Evolutionary conservation across 2,329 filamentous ascomycete species (phyloP).

Genomic region (Magnaporthiopsis poae): DNA sequence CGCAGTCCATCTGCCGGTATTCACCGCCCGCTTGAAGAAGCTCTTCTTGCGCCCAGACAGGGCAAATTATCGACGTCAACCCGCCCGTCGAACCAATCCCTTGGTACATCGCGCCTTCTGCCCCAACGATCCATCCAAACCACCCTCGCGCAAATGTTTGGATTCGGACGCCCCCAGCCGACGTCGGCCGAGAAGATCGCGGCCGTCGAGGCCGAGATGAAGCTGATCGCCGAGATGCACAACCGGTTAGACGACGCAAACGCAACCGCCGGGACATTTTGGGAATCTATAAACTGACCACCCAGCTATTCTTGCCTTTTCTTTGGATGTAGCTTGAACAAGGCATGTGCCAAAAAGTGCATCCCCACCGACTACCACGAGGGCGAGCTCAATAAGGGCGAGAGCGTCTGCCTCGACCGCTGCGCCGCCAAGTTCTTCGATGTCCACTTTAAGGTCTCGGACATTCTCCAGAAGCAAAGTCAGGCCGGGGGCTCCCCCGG

Average conservation of each 20-base stretch:
- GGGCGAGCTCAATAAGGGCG: slow-evolving; percentile 94
- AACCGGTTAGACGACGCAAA: slow-evolving; percentile 55
- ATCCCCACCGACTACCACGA: slow-evolving; percentile 88
- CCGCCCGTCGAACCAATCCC: background rate
- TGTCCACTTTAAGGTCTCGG: slow-evolving; percentile 92
- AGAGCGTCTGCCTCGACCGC: slow-evolving; percentile 94
- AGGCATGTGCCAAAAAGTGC: slow-evolving; percentile 89
- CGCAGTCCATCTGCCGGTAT: background rate
- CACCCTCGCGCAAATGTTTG: slow-evolving; percentile 21
- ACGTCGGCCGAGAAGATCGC: slow-evolving; percentile 95
- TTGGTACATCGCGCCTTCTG: background rate
- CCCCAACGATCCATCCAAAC: background rate
- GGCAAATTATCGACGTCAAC: background rate
- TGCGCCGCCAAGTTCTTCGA: slow-evolving; percentile 98
- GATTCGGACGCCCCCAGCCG: slow-evolving; percentile 60
- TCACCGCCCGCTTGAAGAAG: background rate
- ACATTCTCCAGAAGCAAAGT: slow-evolving; percentile 88
- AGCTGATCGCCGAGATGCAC: slow-evolving; percentile 93
- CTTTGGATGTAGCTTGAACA: slow-evolving; percentile 53
- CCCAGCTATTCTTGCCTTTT: background rate
- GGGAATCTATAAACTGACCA: background rate
- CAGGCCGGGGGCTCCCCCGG: slow-evolving; percentile 24
- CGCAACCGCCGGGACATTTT: background rate
- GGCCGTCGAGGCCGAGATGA: slow-evolving; percentile 91
- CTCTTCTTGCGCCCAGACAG: background rate